Percentiles rank a stretch among this genome's conserved stretches.
These are phyloP conservation scores for Psidium friedrichsthalianum DNA, from an alignment of 345 rosid species.

Conservation along the genomic window DNA sequence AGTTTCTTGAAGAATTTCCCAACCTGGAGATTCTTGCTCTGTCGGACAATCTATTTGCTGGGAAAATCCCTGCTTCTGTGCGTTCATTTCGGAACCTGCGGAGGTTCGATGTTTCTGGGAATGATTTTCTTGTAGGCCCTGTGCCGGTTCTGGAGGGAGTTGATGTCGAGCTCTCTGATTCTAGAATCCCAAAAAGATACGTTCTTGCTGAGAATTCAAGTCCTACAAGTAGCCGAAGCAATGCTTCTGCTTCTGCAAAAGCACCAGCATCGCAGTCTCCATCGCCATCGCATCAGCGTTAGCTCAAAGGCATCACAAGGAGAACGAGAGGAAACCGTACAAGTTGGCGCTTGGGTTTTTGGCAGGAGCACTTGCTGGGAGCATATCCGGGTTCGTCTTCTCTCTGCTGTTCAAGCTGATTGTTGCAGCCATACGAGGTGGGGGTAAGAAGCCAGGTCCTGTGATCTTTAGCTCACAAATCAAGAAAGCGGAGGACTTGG, in stretches of 20 bases:
- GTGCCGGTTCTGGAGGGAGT: slow-evolving; percentile 31
- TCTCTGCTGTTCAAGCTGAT: slow-evolving; percentile 41
- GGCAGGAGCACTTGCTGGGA: slow-evolving; percentile 51
- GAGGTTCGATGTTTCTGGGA: slow-evolving; percentile 56
- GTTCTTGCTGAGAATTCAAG: slow-evolving; percentile 27
- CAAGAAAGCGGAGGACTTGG: slow-evolving; percentile 46
- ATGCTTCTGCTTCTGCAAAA: slow-evolving; percentile 2
- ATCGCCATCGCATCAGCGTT: not conserved
- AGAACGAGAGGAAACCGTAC: slow-evolving; percentile 18
- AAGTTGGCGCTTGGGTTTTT: slow-evolving; percentile 59
- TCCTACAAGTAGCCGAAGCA: not conserved
- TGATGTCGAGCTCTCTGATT: slow-evolving; percentile 10
- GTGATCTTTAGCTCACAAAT: slow-evolving; percentile 65
- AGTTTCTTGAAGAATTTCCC: slow-evolving; percentile 55
- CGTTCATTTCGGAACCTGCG: slow-evolving; percentile 66
- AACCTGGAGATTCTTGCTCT: slow-evolving; percentile 62
- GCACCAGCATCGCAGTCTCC: slow-evolving; percentile 8
- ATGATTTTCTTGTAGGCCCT: slow-evolving; percentile 46
- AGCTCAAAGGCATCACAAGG: not conserved
- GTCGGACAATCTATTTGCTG: slow-evolving; percentile 61
- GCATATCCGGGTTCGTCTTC: slow-evolving; percentile 55
- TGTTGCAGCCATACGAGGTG: slow-evolving; percentile 30
- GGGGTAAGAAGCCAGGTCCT: slow-evolving; percentile 30
- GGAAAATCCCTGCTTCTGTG: slow-evolving; percentile 48
- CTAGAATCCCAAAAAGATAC: slow-evolving; percentile 47